These are phyloP conservation scores for Micromonas commoda DNA, from an alignment of 139 green algal species.

Conservation along the genomic window DNA sequence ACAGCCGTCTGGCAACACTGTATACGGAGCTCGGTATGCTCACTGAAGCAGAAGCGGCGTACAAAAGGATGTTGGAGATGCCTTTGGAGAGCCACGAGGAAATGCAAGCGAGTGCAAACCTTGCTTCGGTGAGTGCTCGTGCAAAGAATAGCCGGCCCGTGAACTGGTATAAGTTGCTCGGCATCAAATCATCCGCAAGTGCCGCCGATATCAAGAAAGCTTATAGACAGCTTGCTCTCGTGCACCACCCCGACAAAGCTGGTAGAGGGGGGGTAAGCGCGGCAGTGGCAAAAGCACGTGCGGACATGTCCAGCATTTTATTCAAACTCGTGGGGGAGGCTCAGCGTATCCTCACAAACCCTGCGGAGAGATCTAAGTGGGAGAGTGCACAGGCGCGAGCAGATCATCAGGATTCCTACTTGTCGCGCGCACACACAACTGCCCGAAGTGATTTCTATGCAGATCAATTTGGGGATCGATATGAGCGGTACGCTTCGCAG, in stretches of 20 bases:
- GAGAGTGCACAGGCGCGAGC: neutral
- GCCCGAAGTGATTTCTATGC: too few relatives aligned
- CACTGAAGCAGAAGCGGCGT: neutral
- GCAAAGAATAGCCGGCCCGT: neutral
- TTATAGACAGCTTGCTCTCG: constrained; percentile 12
- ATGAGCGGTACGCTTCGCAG: too few relatives aligned
- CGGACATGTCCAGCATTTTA: neutral
- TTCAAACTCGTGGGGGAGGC: constrained; percentile 16
- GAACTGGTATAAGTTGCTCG: constrained; percentile 4
- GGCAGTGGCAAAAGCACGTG: neutral
- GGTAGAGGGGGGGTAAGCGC: neutral
- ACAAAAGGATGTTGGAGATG: neutral
- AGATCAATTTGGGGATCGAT: too few relatives aligned
- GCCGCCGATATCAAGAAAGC: constrained; percentile 3
- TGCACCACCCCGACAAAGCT: constrained; percentile 15
- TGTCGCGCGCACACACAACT: too few relatives aligned
- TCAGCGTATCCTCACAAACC: neutral
- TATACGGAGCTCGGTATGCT: constrained; percentile 18
- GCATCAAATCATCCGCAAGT: neutral
- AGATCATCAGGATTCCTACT: neutral
- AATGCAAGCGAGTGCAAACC: neutral
- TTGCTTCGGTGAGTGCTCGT: neutral
- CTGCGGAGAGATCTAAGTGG: neutral
- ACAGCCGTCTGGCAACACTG: neutral
- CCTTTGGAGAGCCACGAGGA: neutral